Evolutionary conservation across 2,329 filamentous ascomycete species (phyloP), one percentile per base, ranked within the genome.

Genomic region (Paecilomyces dactylethromorphus): DNA sequence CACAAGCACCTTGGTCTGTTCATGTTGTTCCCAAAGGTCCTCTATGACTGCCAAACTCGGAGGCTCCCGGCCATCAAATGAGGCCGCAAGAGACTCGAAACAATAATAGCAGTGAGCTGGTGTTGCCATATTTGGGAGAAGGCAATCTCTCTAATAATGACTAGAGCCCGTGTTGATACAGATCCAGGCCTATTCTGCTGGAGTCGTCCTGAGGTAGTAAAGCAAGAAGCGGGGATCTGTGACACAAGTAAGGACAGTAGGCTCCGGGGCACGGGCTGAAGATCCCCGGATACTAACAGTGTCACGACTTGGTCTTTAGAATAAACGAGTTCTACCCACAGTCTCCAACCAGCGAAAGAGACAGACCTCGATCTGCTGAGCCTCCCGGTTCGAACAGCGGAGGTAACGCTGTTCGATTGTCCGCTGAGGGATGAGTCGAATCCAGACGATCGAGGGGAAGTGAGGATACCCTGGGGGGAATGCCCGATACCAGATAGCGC

Each of bases 81-180:
- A 84, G 57, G 92, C 88, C 55, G 85, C 82, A 39, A 99, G 86
- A 49, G 82, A 82, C 77, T 99, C 94, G 81, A 99, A 97, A 80
- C 92, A 97, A 76, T 88, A 92, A 69, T 93, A 86, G 76, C 92
- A 97, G 76, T 97, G 93, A 60, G 87, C 88, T 67, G 84, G 77
- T 59, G 89, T 88, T 54, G 94, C 93, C 93, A 97, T 97, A 3
- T 55, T 65, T 29, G 21, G 57, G 50, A 39, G 18, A 6, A 45
- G n/a, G 21, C 39, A 18, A 45, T 21, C 15, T 45, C 35, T n/a
- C 39, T 39, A 39, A 52, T 21, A 52, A 29, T 24, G 2, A 52
- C 22, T 21, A 26, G 39, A 26, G 22, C 8, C 26, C 22, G 50
- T 24, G 22, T 52, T 13, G 50, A 24, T 24, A 22, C 50, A 52